phyloP scores from a whole-genome alignment of 1,284 basidiomycete genomes.

The Pisolithus thermaeus region DNA sequence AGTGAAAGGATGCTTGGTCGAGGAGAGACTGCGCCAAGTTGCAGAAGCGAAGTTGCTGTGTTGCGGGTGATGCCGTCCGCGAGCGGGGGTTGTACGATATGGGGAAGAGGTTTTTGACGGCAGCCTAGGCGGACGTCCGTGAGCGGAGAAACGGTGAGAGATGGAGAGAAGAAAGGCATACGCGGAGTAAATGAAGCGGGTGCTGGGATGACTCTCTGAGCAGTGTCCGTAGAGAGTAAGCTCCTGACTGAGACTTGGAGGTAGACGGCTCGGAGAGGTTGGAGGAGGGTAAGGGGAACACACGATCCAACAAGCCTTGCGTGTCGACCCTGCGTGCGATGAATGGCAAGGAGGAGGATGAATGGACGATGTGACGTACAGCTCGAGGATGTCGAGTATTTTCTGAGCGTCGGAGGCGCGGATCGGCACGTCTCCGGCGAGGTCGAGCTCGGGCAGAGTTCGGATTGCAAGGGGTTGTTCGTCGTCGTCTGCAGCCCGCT shows the following conservation, averaged over 20 bases:
- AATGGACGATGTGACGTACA: constrained; percentile 38
- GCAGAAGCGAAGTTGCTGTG: constrained; percentile 69
- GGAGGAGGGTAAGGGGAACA: constrained; percentile 50
- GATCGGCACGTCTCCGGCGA: constrained; percentile 47
- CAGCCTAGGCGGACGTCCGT: constrained; percentile 36
- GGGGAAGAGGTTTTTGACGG: constrained; percentile 61
- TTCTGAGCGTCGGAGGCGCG: constrained; percentile 45
- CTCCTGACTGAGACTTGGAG: constrained; percentile 28
- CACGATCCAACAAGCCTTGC: constrained; percentile 74
- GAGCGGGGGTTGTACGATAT: constrained; percentile 61
- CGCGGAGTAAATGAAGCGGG: constrained; percentile 47
- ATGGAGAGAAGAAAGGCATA: constrained; percentile 26
- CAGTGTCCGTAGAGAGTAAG: constrained; percentile 58
- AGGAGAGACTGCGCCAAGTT: constrained; percentile 64
- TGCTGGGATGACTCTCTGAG: constrained; percentile 50
- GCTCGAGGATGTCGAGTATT: constrained; percentile 72
- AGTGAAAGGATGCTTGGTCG: constrained; percentile 56
- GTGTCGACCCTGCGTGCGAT: constrained; percentile 52
- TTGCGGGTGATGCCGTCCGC: constrained; percentile 51
- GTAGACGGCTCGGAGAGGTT: constrained; percentile 33
- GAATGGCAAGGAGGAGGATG: constrained; percentile 3
- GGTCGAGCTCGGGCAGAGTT: constrained; percentile 22
- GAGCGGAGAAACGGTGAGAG: constrained; percentile 6
- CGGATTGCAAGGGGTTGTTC: constrained; percentile 13
- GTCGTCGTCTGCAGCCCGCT: constrained; percentile 27